Evolutionary conservation across 2,329 filamentous ascomycete species (phyloP), one percentile per base, ranked within the genome.

Genomic region (Pseudogymnoascus sp.): DNA sequence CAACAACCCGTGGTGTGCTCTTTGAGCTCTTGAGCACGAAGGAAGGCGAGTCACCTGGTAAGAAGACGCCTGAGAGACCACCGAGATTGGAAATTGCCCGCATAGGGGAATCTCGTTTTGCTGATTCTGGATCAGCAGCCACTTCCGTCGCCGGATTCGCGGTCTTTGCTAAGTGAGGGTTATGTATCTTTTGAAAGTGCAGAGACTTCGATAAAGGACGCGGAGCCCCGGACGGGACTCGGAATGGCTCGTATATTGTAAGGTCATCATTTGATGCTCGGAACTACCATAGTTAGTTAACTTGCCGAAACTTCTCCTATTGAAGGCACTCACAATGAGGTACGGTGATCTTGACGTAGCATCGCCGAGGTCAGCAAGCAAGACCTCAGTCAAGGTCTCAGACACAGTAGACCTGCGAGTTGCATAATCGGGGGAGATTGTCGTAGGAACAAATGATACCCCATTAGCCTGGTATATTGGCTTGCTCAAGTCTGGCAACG

Each of bases 311-410:
- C 15, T 57, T 3, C 10, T 21, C 28, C 4, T 33, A 19, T 13
- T 15, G 15, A 57, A 33, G 17, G 62, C 19, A 75, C 87, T 77
- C 78, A 93, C 90, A 69, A 97, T 87, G 19, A 99, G 79, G 73
- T 96, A 91, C 6, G 93, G 91, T 2, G 83, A 85, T 65, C 83
- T 86, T 21, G 82, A 81, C 9, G 85, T 85, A 4, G 80, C 77
- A 71, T 96, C 91, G 26, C 95, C 95, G 11, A 99, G 82, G 68
- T 97, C 88, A 35, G 92, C 88, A 5, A 97, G 84, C 7, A 96
- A 72, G 4, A 96, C 83, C 74, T 99, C 93, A 0, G 86, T 84
- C 7, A 99, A 75, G 0, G 79, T 82, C 69, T 95, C 92, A 69
- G 87, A 88, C 7, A 84, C 83, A 21, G 86, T 86, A 57, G 87